A percentile compares a stretch with the other conserved stretches of the same genome.
Evolutionary conservation across 495 filamentous ascomycete species (phyloP).

Genomic region (Hypoxylon subgilvum): DNA sequence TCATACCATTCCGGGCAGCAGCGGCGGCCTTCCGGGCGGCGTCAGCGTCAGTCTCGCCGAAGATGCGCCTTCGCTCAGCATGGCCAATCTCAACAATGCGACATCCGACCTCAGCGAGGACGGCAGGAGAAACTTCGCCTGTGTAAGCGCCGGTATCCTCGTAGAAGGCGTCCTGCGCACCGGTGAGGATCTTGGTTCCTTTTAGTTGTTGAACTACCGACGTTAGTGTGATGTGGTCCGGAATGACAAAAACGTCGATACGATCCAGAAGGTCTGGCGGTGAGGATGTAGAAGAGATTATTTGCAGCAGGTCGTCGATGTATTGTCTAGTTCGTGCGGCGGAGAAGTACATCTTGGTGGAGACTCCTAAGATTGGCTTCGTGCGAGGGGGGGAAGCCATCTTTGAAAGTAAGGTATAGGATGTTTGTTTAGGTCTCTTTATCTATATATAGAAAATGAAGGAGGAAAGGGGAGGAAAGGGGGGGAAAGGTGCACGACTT

Average conservation of each 20-base stretch:
- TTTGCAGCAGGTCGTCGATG: constrained; percentile 61
- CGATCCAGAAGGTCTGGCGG: constrained; percentile 41
- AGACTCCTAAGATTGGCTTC: constrained; percentile 76
- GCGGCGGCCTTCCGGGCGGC: constrained; percentile 71
- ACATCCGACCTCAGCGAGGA: constrained; percentile 68
- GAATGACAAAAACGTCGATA: constrained; percentile 70
- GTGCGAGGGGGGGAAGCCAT: constrained; percentile 56
- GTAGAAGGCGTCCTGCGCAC: constrained; percentile 77
- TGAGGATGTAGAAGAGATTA: constrained; percentile 43
- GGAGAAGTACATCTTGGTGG: constrained; percentile 85
- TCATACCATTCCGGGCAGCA: constrained; percentile 68
- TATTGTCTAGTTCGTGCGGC: constrained; percentile 67
- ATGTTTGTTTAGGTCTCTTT: no score
- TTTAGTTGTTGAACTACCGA: constrained; percentile 59
- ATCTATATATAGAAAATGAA: background rate
- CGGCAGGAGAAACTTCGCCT: constrained; percentile 73
- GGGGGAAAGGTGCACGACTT: background rate
- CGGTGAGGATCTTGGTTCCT: constrained; percentile 62
- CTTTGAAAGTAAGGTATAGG: background rate
- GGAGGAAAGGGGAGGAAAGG: background rate
- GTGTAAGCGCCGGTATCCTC: constrained; percentile 74
- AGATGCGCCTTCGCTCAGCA: constrained; percentile 73
- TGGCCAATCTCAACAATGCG: constrained; percentile 78
- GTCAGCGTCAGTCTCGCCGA: constrained; percentile 71
- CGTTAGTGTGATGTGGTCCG: constrained; percentile 73